Percentiles rank a stretch among this genome's conserved stretches.
Conservation (phyloP, 2,329 filamentous ascomycete species). For the Amauroascus niger region DNA sequence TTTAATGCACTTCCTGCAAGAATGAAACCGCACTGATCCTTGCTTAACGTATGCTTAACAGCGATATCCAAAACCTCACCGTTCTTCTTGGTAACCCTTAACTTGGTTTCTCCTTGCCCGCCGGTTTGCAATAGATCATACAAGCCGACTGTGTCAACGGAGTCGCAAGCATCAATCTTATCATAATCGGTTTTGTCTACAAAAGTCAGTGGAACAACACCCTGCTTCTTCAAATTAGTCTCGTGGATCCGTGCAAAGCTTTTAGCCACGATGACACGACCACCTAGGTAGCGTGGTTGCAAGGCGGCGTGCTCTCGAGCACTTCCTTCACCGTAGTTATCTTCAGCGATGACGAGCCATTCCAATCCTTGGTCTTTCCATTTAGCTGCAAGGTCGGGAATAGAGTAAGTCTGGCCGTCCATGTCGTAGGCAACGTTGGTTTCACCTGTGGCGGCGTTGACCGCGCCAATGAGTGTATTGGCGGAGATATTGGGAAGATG, state of each 20-base stretch:
- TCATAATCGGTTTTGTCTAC: conserved; percentile 82
- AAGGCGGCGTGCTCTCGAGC: conserved; percentile 83
- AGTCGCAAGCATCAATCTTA: conserved; percentile 68
- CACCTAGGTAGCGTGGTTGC: conserved; percentile 83
- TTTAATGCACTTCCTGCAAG: conserved; percentile 91
- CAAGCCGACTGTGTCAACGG: conserved; percentile 71
- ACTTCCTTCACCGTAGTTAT: conserved; percentile 91
- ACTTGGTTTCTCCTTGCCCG: conserved; percentile 64
- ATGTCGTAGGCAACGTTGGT: conserved; percentile 87
- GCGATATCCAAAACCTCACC: conserved; percentile 60
- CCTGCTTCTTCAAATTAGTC: conserved; percentile 95
- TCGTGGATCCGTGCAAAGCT: conserved; percentile 88
- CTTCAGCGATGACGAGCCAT: conserved; percentile 94
- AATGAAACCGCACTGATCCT: conserved; percentile 86
- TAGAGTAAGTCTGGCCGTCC: conserved; percentile 62
- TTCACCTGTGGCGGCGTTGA: conserved; percentile 84
- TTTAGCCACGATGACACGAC: conserved; percentile 73
- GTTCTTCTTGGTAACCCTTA: conserved; percentile 54
- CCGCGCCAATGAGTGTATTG: conserved; percentile 92
- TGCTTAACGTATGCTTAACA: conserved; percentile 78
- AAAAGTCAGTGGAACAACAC: conserved; percentile 88
- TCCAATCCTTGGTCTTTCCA: conserved; percentile 68
- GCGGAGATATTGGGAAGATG: conserved; percentile 95
- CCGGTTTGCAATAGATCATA: conserved; percentile 68
- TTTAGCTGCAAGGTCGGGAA: conserved; percentile 73